Percentiles rank a stretch among this genome's conserved stretches.
Conservation (phyloP, 371 early-diverging fungal genomes). For the Mortierella sp. region DNA sequence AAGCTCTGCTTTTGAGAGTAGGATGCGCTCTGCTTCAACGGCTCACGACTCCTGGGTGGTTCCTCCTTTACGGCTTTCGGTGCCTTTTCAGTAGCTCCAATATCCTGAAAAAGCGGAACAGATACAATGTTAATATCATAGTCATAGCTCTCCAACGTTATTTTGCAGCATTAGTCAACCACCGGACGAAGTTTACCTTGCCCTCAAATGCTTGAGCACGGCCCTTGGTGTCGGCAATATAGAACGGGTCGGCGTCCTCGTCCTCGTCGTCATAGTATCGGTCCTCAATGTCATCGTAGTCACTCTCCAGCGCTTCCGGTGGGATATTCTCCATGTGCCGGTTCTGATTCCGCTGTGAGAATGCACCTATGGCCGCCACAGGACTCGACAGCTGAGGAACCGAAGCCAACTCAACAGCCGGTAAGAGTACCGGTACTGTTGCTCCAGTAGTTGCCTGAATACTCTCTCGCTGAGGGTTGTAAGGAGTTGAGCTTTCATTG, state of each 20-base stretch:
- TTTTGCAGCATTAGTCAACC: too few relatives aligned
- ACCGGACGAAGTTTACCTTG: slow-evolving; percentile 15
- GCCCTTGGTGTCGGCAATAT: slow-evolving; percentile 47
- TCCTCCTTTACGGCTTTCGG: not conserved
- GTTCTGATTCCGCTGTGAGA: slow-evolving; percentile 20
- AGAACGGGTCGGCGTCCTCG: slow-evolving; percentile 48
- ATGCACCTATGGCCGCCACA: slow-evolving; percentile 3
- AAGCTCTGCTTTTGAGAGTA: slow-evolving; percentile 26
- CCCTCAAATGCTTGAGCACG: slow-evolving; percentile 37
- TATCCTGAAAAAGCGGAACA: slow-evolving; percentile 3
- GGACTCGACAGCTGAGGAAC: slow-evolving; percentile 9
- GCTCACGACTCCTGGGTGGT: slow-evolving; percentile 3
- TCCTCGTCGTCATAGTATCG: slow-evolving; percentile 38
- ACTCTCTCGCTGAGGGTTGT: slow-evolving; percentile 1
- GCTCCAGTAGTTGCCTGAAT: not conserved
- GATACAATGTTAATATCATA: not conserved
- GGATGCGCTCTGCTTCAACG: slow-evolving; percentile 12
- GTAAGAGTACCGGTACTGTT: not conserved
- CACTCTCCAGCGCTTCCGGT: not conserved
- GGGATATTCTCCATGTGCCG: slow-evolving; percentile 26
- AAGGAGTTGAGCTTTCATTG: slow-evolving; percentile 1
- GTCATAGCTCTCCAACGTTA: too few relatives aligned
- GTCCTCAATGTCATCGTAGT: slow-evolving; percentile 16
- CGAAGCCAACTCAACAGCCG: not conserved
- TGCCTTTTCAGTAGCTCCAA: slow-evolving; percentile 4